Conservation (phyloP, 352 stramenopile genomes). For the Blastocystis sp. region DNA sequence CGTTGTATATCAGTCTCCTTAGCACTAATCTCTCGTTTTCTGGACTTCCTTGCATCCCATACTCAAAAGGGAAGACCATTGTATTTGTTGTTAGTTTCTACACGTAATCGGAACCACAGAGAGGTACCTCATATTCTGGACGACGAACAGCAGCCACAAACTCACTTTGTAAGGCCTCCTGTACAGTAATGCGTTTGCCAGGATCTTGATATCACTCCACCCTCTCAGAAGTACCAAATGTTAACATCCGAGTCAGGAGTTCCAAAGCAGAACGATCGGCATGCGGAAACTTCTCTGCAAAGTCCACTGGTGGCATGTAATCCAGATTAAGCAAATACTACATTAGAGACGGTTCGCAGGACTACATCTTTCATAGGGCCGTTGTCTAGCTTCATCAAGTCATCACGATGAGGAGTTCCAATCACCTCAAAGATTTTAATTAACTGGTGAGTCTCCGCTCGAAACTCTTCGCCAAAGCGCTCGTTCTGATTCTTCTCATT, state of each 20-base stretch:
- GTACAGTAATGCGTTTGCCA: slow-evolving; percentile 85
- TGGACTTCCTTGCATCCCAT: neutral
- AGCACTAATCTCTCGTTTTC: slow-evolving; percentile 50
- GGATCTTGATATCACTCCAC: slow-evolving; percentile 72
- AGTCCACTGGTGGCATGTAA: slow-evolving; percentile 51
- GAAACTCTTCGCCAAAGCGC: slow-evolving; percentile 61
- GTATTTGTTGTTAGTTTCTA: slow-evolving; percentile 39
- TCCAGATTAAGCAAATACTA: slow-evolving; percentile 56
- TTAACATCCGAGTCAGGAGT: slow-evolving; percentile 76
- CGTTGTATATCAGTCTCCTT: slow-evolving; percentile 58
- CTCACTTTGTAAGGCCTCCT: slow-evolving; percentile 76
- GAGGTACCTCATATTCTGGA: neutral
- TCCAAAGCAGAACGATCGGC: slow-evolving; percentile 74
- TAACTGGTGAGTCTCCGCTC: slow-evolving; percentile 63
- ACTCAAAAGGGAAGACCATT: slow-evolving; percentile 61
- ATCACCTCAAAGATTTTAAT: slow-evolving; percentile 67
- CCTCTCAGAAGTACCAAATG: slow-evolving; percentile 67
- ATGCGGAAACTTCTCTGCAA: slow-evolving; percentile 71
- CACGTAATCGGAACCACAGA: neutral
- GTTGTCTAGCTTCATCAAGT: slow-evolving; percentile 51
- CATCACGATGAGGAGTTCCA: slow-evolving; percentile 58
- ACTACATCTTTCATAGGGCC: slow-evolving; percentile 53
- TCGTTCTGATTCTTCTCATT: slow-evolving; percentile 61
- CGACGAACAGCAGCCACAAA: slow-evolving; percentile 7
- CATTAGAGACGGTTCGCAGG: neutral